phyloP scores from a whole-genome alignment of 345 rosid genomes.

The Brassica cretica region DNA sequence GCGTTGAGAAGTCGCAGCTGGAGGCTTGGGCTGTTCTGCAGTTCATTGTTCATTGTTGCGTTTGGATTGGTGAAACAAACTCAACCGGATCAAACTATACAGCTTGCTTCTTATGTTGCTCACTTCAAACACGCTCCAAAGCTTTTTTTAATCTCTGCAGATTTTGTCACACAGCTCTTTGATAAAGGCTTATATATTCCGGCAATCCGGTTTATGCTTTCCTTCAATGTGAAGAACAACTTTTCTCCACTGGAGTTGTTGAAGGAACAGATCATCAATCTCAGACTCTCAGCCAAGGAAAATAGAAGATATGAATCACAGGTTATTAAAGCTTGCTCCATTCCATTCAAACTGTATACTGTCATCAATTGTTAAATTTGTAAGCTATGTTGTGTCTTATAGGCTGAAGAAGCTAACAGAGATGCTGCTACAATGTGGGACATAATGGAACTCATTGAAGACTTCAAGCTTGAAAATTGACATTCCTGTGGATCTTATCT shows the following conservation, averaged over 20 bases:
- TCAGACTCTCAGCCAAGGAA: conserved; percentile 19
- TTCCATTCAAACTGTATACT: conserved; percentile 4
- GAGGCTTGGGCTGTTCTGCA: too few relatives aligned
- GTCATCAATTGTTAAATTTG: background rate
- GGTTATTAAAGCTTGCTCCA: background rate
- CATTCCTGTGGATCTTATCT: conserved; percentile 29
- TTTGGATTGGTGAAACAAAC: too few relatives aligned
- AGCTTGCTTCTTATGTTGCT: too few relatives aligned
- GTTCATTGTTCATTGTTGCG: too few relatives aligned
- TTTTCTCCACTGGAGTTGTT: conserved; percentile 14
- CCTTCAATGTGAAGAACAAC: conserved; percentile 4
- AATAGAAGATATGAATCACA: conserved; percentile 11
- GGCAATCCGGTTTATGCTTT: conserved; percentile 17
- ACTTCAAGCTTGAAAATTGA: conserved; percentile 31
- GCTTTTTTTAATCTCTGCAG: conserved; percentile 6
- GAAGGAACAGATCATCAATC: conserved; percentile 18
- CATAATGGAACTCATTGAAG: conserved; percentile 26
- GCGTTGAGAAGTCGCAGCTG: too few relatives aligned
- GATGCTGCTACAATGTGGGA: conserved; percentile 29
- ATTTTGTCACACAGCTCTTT: conserved; percentile 10
- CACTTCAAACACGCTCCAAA: too few relatives aligned
- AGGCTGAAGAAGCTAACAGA: conserved; percentile 23
- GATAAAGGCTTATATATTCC: background rate
- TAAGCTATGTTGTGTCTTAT: conserved; percentile 12
- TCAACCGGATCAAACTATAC: too few relatives aligned